phyloP scores from a whole-genome alignment of 805 yeast species.

The Brettanomyces sp. region DNA sequence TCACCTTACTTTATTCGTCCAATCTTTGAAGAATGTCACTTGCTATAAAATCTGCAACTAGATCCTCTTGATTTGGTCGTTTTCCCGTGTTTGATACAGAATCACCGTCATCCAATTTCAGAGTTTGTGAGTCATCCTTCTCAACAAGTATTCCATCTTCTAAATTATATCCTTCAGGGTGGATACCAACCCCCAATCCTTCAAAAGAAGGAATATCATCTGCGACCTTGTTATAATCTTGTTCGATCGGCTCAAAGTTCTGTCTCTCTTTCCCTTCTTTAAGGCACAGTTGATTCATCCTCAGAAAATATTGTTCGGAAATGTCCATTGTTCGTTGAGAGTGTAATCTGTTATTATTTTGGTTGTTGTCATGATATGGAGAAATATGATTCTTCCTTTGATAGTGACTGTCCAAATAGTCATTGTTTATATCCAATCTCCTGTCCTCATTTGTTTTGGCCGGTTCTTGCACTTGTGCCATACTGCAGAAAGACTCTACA shows the following conservation, averaged over 20 bases:
- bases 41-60: slow-evolving; percentile 15
- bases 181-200: background rate
- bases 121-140: too few species aligned
- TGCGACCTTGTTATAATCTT: background rate
- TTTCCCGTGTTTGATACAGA: background rate
- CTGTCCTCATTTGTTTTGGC: too few species aligned
- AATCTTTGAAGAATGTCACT: slow-evolving; percentile 15
- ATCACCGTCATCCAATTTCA: background rate
- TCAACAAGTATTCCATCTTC: slow-evolving; percentile 5
- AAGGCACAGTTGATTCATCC: background rate
- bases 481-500: too few species aligned
- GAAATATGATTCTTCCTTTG: too few species aligned
- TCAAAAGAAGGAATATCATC: background rate
- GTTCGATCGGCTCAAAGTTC: background rate
- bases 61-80: slow-evolving; percentile 6
- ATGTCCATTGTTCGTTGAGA: background rate
- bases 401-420: too few species aligned
- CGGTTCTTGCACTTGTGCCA: too few species aligned
- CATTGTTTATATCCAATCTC: too few species aligned
- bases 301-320: background rate
- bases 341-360: too few species aligned
- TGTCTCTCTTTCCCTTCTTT: background rate
- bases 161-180: slow-evolving; percentile 3
- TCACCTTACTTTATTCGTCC: background rate
- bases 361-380: too few species aligned